phyloP scores from a whole-genome alignment of 78 protist species.

The Dictyostelium firmibasis region DNA sequence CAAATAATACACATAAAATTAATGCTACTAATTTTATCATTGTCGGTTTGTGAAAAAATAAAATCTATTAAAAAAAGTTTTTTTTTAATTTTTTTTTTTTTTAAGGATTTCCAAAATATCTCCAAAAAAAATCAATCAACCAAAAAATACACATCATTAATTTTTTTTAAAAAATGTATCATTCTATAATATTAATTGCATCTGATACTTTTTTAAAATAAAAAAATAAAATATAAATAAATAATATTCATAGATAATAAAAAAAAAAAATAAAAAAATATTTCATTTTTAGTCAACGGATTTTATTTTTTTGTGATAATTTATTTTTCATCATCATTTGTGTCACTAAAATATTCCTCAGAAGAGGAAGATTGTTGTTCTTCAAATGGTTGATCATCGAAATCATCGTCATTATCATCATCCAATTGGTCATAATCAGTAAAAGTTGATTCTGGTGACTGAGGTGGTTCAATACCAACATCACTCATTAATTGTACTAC shows the following conservation, averaged over 20 bases:
- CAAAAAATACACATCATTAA: too few species aligned
- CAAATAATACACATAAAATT: not conserved
- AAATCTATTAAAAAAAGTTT: not conserved
- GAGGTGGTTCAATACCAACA: slow-evolving; percentile 45
- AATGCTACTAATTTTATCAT: not conserved
- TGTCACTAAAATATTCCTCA: slow-evolving; percentile 1
- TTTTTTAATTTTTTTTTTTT: not conserved
- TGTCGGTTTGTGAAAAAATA: not conserved
- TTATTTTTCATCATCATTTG: not conserved
- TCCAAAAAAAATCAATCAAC: too few species aligned
- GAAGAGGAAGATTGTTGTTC: not conserved
- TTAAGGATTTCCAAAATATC: too few species aligned
- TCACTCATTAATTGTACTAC: slow-evolving; percentile 21
- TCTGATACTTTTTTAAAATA: too few species aligned
- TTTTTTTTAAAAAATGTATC: too few species aligned
- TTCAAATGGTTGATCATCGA: not conserved
- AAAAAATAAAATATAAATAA: too few species aligned
- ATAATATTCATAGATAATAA: too few species aligned
- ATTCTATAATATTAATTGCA: too few species aligned
- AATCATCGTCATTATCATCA: not conserved
- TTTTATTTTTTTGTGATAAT: not conserved
- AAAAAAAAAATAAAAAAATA: not conserved
- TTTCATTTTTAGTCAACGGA: too few species aligned
- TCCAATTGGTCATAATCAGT: slow-evolving; percentile 19
- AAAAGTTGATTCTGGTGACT: slow-evolving; percentile 23